These are phyloP conservation scores for Kazachstania sp. DNA, from an alignment of 1,139 yeast species.

Conservation along the genomic window DNA sequence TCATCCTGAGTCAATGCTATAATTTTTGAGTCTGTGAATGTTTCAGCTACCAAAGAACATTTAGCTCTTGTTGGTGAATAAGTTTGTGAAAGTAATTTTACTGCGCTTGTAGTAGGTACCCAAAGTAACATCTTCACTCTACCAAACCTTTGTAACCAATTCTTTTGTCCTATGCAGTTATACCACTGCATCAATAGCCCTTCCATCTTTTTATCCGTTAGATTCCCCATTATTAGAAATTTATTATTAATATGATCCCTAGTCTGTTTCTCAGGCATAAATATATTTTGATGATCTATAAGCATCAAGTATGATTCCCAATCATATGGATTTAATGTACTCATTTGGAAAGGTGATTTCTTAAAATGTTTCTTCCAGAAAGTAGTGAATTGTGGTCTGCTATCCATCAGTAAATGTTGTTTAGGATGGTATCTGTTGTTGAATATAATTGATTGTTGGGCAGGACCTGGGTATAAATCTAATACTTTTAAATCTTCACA, in stretches of 20 bases:
- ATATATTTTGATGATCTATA: conserved; percentile 36
- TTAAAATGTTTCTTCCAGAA: conserved; percentile 32
- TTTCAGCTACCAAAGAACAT: conserved; percentile 51
- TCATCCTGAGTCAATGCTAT: conserved; percentile 39
- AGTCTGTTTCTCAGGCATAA: conserved; percentile 37
- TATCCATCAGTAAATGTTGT: conserved; percentile 52
- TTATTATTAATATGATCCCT: conserved; percentile 50
- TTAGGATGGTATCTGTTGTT: conserved; percentile 50
- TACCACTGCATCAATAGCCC: conserved; percentile 70
- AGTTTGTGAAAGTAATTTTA: conserved; percentile 48
- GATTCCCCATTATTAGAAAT: conserved; percentile 56
- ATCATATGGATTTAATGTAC: conserved; percentile 42
- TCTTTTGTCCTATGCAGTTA: conserved; percentile 55
- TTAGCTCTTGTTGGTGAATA: conserved; percentile 44
- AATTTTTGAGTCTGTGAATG: conserved; percentile 46
- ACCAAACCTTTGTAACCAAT: conserved; percentile 73
- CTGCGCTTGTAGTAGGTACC: conserved; percentile 51
- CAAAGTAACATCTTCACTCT: conserved; percentile 62
- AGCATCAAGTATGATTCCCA: conserved; percentile 53
- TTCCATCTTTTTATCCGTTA: conserved; percentile 52
- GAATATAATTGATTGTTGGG: conserved; percentile 42
- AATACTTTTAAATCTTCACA: conserved; percentile 46
- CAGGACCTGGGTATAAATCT: conserved; percentile 56
- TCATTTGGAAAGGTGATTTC: conserved; percentile 30
- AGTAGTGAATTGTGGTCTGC: conserved; percentile 36